Evolutionary conservation across 2,329 filamentous ascomycete species (phyloP), one percentile per base, ranked within the genome.

Genomic region (Hypoxylon sp.): DNA sequence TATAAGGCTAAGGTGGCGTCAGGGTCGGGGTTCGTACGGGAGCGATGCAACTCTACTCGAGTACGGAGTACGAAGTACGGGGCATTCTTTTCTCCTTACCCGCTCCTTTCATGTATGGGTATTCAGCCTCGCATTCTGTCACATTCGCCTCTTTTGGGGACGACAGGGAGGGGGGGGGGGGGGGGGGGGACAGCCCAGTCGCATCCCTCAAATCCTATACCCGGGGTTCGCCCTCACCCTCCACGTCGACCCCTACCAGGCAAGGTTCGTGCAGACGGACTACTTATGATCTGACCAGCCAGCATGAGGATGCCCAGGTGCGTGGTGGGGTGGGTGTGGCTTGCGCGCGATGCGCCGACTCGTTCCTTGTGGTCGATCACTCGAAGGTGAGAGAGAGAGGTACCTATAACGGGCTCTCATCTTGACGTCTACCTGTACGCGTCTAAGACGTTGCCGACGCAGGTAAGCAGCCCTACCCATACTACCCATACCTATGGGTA

Each of bases 361-460:
- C 41, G 17, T 17, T 23, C 17, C 31, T 33, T n/a, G 31, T 53
- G 4, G 60, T 47, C 55, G 60, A 53, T 63, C 57, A 18, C 41
- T 40, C 42, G n/a, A n/a, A n/a, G n/a, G n/a, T n/a, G n/a, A n/a
- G n/a, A n/a, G n/a, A n/a, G 31, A 15, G 7, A 7, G 5, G 15
- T 38, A 41, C n/a, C n/a, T n/a, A 41, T 24, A 48, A 63, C 55
- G 60, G 55, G n/a, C n/a, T 60, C 35, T 60, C 53, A 63, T 60
- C 53, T n/a, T 63, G 43, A 63, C 50, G 48, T 41, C 38, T 29
- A 55, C 15, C 33, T 37, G 18, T 42, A 23, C 15, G 18, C 4
- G 26, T 42, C 9, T n/a, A 13, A 24, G n/a, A n/a, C n/a, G n/a
- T n/a, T n/a, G n/a, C n/a, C n/a, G n/a, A n/a, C n/a, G n/a, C n/a